A percentile compares a stretch with the other conserved stretches of the same genome.
Conservation (phyloP, 2,329 filamentous ascomycete species). For the Talaromyces sp. region DNA sequence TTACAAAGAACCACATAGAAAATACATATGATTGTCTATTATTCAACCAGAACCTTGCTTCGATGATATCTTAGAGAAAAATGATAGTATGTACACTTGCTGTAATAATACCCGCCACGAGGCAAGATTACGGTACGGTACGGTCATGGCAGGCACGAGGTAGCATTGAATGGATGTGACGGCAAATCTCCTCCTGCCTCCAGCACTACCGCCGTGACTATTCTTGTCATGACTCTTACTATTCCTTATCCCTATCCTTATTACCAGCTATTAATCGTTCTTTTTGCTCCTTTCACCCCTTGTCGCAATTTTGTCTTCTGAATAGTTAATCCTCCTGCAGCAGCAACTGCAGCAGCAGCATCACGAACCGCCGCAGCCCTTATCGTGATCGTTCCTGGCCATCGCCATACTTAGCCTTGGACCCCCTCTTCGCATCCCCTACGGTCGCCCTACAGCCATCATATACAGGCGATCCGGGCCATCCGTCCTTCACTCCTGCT, state of each 20-base stretch:
- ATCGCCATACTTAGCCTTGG: neutral
- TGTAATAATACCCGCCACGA: neutral
- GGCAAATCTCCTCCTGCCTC: neutral
- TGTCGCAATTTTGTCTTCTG: neutral
- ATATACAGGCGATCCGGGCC: neutral
- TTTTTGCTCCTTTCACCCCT: neutral
- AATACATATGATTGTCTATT: neutral
- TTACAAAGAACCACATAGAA: neutral
- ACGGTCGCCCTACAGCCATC: neutral
- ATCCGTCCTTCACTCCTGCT: neutral
- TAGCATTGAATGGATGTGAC: neutral
- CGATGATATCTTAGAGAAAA: neutral
- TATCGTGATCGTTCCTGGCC: neutral
- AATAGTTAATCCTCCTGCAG: neutral
- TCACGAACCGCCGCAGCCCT: neutral
- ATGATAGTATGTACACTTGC: neutral
- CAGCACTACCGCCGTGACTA: neutral
- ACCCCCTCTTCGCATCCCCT: neutral
- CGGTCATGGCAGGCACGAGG: neutral
- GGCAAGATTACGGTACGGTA: neutral
- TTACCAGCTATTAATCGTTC: neutral
- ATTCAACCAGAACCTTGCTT: neutral
- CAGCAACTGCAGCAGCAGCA: neutral
- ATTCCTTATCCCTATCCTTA: neutral
- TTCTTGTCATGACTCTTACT: neutral